Evolutionary conservation across 2,329 filamentous ascomycete genomes (phyloP), one percentile per base, ranked within the genome.

Genomic region (Chaetomium strumarium): DNA sequence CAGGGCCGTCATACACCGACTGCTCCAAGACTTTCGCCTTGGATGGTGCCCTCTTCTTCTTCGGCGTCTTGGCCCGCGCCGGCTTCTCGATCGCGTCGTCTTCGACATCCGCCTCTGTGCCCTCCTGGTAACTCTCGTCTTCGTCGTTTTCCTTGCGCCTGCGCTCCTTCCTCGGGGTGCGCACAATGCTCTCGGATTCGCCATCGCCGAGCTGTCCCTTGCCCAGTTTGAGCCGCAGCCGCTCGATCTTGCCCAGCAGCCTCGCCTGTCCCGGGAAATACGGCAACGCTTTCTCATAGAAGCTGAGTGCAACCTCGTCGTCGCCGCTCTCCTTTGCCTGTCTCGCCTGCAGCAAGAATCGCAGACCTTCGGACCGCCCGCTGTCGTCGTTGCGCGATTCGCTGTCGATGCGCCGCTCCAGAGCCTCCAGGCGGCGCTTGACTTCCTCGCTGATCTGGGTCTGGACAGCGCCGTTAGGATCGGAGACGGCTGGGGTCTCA

Each of bases 201-300:
- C 20, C 16, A 6, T 14, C 45, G 7, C 13, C 16, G n/a, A n/a
- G n/a, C 11, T 29, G 41, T 13, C 43, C 60, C 51, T 40, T 57
- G 30, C 70, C 66, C 51, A 88, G 67, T 59, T 80, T 77, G 1
- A 73, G 70, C 60, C 75, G 74, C 51, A 90, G 64, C 58, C 78
- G 77, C 46, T 83, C 77, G 58, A 89, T 88, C 72, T 90, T 88
- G 64, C 79, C 75, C 31, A 84, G 61, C 31, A 90, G 75, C 70
- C 92, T 96, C 45, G 83, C 78, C 66, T 96, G 93, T 1, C 83
- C 84, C 0, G 91, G 91, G 62, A 97, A 97, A 69, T 83, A 93
- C 0, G 88, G 86, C 48, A 90, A 71, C 0, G 92, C 92, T 58
- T 88, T 75, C 66, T 92, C 85, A 65, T 95, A 96, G 82, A 93